phyloP scores from a whole-genome alignment of 1,284 basidiomycete genomes.

The Melampsora larici-populina region DNA sequence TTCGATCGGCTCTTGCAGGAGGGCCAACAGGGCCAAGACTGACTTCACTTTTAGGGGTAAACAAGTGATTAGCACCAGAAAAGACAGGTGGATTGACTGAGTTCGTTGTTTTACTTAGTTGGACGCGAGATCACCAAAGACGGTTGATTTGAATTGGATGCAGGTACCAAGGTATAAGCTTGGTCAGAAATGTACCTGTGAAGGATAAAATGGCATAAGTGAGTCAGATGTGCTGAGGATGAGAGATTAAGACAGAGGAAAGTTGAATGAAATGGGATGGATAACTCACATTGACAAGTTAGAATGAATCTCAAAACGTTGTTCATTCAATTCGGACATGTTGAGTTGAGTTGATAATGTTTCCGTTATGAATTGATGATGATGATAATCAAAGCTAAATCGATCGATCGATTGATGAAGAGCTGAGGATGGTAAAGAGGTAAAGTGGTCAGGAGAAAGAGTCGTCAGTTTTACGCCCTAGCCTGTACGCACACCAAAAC shows the following conservation, averaged over 20 bases:
- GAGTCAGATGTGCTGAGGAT: not conserved
- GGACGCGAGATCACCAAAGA: constrained; percentile 11
- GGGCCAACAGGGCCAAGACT: constrained; percentile 17
- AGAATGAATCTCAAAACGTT: not conserved
- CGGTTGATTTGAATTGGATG: not conserved
- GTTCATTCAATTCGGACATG: not conserved
- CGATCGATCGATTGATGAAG: not conserved
- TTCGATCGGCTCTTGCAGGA: constrained; percentile 20
- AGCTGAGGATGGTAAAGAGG: not conserved
- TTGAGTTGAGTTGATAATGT: not conserved
- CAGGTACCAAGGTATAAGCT: constrained; percentile 19
- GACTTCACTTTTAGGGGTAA: constrained; percentile 10
- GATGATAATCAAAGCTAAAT: not conserved
- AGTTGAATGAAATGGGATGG: too few species aligned
- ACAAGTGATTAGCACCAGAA: not conserved
- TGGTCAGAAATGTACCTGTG: constrained; percentile 35
- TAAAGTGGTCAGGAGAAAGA: too few species aligned
- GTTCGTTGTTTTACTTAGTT: constrained; percentile 9
- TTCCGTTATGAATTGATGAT: not conserved
- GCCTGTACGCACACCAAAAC: too few species aligned
- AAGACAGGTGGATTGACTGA: not conserved
- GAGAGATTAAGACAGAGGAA: not conserved
- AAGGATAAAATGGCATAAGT: not conserved
- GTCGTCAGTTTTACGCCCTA: too few species aligned
- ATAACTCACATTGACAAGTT: not conserved